Evolutionary conservation across 1,139 yeast genomes (phyloP).

Genomic region (Debaryomyces fabryi): DNA sequence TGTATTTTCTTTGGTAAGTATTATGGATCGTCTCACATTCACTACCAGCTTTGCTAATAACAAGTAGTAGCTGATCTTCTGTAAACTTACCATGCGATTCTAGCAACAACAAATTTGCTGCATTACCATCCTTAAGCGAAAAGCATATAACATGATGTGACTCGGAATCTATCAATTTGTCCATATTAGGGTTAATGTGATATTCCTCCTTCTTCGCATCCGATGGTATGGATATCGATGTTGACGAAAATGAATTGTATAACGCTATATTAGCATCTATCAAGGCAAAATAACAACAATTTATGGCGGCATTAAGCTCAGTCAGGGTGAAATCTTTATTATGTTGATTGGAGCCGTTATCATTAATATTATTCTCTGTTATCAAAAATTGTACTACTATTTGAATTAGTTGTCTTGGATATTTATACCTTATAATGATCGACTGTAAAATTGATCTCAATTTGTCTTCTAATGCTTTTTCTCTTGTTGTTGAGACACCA

Average conservation of each 20-base stretch:
- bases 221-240: slow-evolving; percentile 43
- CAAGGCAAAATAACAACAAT: slow-evolving; percentile 72
- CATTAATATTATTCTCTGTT: slow-evolving; percentile 37
- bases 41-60: slow-evolving; percentile 50
- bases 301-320: slow-evolving; percentile 73
- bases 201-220: slow-evolving; percentile 26
- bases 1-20: slow-evolving; percentile 46
- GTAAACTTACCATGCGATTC: slow-evolving; percentile 76
- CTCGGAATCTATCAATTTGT: slow-evolving; percentile 42
- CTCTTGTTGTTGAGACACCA: slow-evolving; percentile 79
- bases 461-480: slow-evolving; percentile 73
- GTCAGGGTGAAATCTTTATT: slow-evolving; percentile 42
- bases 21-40: slow-evolving; percentile 49
- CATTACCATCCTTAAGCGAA: slow-evolving; percentile 53
- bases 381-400: slow-evolving; percentile 81
- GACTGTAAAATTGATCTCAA: slow-evolving; percentile 64
- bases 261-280: slow-evolving; percentile 80
- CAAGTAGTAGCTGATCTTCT: slow-evolving; percentile 53
- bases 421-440: slow-evolving; percentile 62
- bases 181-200: slow-evolving; percentile 42
- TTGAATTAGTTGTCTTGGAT: slow-evolving; percentile 86
- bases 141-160: slow-evolving; percentile 74
- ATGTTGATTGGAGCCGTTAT: slow-evolving; percentile 31
- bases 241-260: slow-evolving; percentile 61
- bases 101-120: slow-evolving; percentile 58